Percentiles rank a stretch among this genome's conserved stretches.
Evolutionary conservation across 805 yeast species (phyloP).

Genomic region (Saccharomycopsis sp.): DNA sequence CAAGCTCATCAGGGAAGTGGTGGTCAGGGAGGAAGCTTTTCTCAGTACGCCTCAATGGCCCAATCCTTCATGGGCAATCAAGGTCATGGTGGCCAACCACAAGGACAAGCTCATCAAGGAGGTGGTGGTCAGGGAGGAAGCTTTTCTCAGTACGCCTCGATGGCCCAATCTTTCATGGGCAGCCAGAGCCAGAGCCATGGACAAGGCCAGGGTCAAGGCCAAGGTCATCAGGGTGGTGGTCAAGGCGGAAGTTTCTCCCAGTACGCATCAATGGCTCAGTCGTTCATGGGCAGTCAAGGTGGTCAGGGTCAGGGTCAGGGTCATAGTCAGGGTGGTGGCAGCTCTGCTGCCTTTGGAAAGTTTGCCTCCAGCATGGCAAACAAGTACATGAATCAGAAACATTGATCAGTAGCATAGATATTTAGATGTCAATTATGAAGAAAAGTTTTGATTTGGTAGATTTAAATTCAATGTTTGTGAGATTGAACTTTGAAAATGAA

Average conservation of each 20-base stretch:
- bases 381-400: slow-evolving; percentile 8
- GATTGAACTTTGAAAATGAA: too few relatives aligned
- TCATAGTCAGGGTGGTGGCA: slow-evolving; percentile 4
- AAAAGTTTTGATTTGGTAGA: too few relatives aligned
- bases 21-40: neutral
- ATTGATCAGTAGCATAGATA: too few relatives aligned
- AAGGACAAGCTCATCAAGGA: too few relatives aligned
- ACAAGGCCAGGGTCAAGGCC: neutral
- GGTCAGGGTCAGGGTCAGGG: slow-evolving; percentile 1
- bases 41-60: slow-evolving; percentile 1
- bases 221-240: slow-evolving; percentile 4
- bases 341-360: slow-evolving; percentile 4
- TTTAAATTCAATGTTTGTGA: too few relatives aligned
- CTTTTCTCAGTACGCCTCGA: neutral
- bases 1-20: too few relatives aligned
- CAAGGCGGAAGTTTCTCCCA: slow-evolving; percentile 2
- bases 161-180: slow-evolving; percentile 1
- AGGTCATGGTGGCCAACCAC: too few relatives aligned
- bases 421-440: too few relatives aligned
- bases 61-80: slow-evolving; percentile 1
- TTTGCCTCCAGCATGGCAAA: slow-evolving; percentile 19
- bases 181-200: neutral
- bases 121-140: slow-evolving; percentile 1
- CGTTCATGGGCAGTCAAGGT: slow-evolving; percentile 1
- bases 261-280: slow-evolving; percentile 12